Conservation (phyloP, 805 yeast genomes). For the Candida pseudofarinosa region DNA sequence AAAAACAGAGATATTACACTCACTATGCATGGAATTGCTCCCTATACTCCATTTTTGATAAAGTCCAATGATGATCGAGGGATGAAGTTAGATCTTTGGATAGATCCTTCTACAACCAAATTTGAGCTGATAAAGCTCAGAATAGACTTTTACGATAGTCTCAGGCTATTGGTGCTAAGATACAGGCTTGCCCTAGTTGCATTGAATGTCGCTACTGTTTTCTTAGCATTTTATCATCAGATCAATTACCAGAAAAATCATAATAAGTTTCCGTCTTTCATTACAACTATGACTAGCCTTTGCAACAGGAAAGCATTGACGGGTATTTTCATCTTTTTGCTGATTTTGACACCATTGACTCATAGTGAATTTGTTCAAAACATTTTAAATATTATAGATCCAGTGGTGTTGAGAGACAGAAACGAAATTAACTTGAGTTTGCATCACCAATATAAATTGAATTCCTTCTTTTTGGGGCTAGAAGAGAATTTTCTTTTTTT, state of each 20-base stretch:
- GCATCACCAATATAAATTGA: slow-evolving; percentile 32
- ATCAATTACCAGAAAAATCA: slow-evolving; percentile 37
- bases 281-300: slow-evolving; percentile 34
- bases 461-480: slow-evolving; percentile 66
- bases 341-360: slow-evolving; percentile 36
- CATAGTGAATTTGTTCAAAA: slow-evolving; percentile 31
- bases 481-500: slow-evolving; percentile 53
- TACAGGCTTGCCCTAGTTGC: slow-evolving; percentile 74
- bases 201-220: slow-evolving; percentile 59
- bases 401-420: slow-evolving; percentile 46
- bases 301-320: slow-evolving; percentile 16
- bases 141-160: slow-evolving; percentile 55
- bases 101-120: slow-evolving; percentile 33
- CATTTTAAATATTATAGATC: slow-evolving; percentile 46
- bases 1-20: slow-evolving; percentile 19
- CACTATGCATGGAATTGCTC: slow-evolving; percentile 64
- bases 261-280: slow-evolving; percentile 26
- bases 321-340: slow-evolving; percentile 18
- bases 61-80: slow-evolving; percentile 16
- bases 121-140: slow-evolving; percentile 24
- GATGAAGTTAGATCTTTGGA: slow-evolving; percentile 47
- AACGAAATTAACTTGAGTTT: slow-evolving; percentile 40
- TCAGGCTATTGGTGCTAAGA: slow-evolving; percentile 67
- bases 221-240: slow-evolving; percentile 54
- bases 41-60: slow-evolving; percentile 56